A percentile compares a stretch with the other conserved stretches of the same genome.
Conservation (phyloP, 345 rosid genomes). For the Citrus trifoliata region DNA sequence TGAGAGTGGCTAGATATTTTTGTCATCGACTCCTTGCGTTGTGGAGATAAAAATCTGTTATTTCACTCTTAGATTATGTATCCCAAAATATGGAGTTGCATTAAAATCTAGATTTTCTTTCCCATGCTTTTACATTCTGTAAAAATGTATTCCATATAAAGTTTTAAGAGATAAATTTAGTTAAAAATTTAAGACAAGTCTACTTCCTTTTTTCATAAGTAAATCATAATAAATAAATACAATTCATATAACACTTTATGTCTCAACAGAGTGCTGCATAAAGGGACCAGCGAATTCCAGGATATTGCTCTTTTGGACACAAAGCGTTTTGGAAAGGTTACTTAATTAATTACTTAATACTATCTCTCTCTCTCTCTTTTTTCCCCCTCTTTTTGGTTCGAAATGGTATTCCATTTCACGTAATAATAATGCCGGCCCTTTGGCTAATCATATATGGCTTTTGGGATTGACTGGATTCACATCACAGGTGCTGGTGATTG, state of each 20-base stretch:
- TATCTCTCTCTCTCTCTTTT: neutral
- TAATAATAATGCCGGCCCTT: neutral
- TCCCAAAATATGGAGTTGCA: neutral
- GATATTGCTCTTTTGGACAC: slow-evolving; percentile 88
- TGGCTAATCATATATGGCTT: neutral
- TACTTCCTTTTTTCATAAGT: neutral
- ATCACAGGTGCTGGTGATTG: slow-evolving; percentile 79
- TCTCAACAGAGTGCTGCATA: slow-evolving; percentile 61
- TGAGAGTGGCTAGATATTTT: neutral
- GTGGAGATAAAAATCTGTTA: neutral
- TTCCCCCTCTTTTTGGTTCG: too few relatives aligned
- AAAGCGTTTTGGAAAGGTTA: slow-evolving; percentile 83
- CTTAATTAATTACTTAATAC: neutral
- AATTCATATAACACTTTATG: neutral
- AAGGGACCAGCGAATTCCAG: slow-evolving; percentile 73
- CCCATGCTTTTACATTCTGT: neutral
- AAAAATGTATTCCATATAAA: neutral
- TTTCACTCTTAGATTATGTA: neutral
- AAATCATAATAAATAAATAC: neutral
- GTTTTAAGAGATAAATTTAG: neutral
- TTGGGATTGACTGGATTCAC: neutral
- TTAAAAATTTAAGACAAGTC: neutral
- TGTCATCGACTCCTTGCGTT: too few relatives aligned
- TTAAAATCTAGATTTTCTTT: too few relatives aligned
- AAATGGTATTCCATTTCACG: neutral